A percentile compares a stretch with the other conserved stretches of the same genome.
phyloP scores from a whole-genome alignment of 1,139 yeast genomes.

The Torulaspora globosa region DNA sequence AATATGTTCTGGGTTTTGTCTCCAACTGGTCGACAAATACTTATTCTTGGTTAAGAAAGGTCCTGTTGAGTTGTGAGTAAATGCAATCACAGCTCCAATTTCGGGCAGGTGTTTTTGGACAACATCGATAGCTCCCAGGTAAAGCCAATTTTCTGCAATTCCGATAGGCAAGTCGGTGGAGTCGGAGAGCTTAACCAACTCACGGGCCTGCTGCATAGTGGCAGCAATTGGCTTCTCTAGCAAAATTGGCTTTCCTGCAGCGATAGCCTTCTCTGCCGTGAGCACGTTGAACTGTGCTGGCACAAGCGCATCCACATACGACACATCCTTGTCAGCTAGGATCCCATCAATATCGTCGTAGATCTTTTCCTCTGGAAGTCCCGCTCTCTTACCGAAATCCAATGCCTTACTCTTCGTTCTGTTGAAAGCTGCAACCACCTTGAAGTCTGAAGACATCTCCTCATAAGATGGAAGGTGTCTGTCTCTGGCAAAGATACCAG shows the following conservation, averaged over 20 bases:
- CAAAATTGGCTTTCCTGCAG: slow-evolving; percentile 68
- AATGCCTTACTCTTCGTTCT: slow-evolving; percentile 81
- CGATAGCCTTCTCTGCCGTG: slow-evolving; percentile 56
- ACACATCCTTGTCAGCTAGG: slow-evolving; percentile 59
- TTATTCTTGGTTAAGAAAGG: slow-evolving; percentile 63
- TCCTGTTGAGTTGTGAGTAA: slow-evolving; percentile 78
- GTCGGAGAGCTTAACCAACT: slow-evolving; percentile 64
- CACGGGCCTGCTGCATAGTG: slow-evolving; percentile 68
- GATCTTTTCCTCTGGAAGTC: slow-evolving; percentile 49
- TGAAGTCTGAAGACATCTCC: slow-evolving; percentile 42
- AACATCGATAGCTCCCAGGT: slow-evolving; percentile 51
- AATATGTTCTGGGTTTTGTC: slow-evolving; percentile 81
- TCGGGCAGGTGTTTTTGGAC: slow-evolving; percentile 55
- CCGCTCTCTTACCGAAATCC: slow-evolving; percentile 64
- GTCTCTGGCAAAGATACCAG: slow-evolving; percentile 87
- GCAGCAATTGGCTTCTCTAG: slow-evolving; percentile 94
- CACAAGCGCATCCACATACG: slow-evolving; percentile 74
- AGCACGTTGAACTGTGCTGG: slow-evolving; percentile 78
- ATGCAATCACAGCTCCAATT: slow-evolving; percentile 73
- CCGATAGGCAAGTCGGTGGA: slow-evolving; percentile 61
- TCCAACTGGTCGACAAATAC: slow-evolving; percentile 74
- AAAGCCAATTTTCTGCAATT: slow-evolving; percentile 83
- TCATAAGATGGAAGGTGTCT: slow-evolving; percentile 73
- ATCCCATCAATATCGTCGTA: slow-evolving; percentile 63
- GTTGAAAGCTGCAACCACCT: slow-evolving; percentile 65